Conservation (phyloP, 2,329 filamentous ascomycete genomes). For the Westerdykella aurantiaca region DNA sequence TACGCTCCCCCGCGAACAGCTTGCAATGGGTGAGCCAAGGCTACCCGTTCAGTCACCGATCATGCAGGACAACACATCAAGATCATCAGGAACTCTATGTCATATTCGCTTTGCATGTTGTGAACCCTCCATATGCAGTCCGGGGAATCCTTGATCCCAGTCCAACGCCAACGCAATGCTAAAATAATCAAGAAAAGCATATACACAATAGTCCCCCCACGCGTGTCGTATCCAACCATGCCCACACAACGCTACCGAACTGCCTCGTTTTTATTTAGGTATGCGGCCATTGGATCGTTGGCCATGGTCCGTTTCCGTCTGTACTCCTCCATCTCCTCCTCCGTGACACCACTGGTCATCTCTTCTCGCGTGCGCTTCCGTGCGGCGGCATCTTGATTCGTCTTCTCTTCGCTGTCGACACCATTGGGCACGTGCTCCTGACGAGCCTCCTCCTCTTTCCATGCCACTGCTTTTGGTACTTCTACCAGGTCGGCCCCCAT, state of each 20-base stretch:
- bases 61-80: constrained; percentile 32
- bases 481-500: constrained; percentile 43
- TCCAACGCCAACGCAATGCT: constrained; percentile 33
- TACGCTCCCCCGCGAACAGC: constrained; percentile 1
- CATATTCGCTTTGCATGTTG: constrained; percentile 24
- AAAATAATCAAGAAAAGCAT: constrained; percentile 1
- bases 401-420: constrained; percentile 38
- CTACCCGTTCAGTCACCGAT: constrained; percentile 15
- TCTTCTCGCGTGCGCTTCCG: constrained; percentile 75
- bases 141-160: not conserved
- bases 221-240: not conserved
- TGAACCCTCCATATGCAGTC: constrained; percentile 8
- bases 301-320: constrained; percentile 66
- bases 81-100: constrained; percentile 29
- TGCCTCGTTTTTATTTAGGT: constrained; percentile 67
- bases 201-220: not conserved
- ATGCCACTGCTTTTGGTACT: constrained; percentile 38
- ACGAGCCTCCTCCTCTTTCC: constrained; percentile 38
- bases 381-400: constrained; percentile 34
- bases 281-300: constrained; percentile 81
- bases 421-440: constrained; percentile 43
- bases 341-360: constrained; percentile 69
- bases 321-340: constrained; percentile 83
- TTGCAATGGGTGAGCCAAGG: too few relatives aligned
- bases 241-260: constrained; percentile 18